Conservation (phyloP, 495 filamentous ascomycete genomes). For the Hypoxylon perforatum region DNA sequence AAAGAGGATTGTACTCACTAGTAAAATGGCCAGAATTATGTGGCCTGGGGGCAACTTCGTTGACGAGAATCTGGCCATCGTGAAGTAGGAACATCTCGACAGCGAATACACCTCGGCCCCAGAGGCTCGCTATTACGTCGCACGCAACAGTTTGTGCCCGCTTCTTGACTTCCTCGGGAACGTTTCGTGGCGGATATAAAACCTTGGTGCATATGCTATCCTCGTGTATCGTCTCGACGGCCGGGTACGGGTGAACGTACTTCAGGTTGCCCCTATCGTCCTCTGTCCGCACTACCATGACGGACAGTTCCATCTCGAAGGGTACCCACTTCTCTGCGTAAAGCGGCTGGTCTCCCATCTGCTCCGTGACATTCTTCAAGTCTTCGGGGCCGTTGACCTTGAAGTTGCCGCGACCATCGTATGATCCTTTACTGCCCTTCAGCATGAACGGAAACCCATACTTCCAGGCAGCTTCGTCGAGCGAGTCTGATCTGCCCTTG, state of each 20-base stretch:
- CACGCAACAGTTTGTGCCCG: conserved; percentile 81
- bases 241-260: conserved; percentile 78
- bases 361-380: conserved; percentile 73
- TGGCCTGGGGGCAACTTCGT: conserved; percentile 94
- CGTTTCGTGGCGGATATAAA: conserved; percentile 81
- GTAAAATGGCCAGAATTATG: conserved; percentile 98
- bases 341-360: conserved; percentile 74
- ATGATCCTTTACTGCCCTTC: conserved; percentile 91
- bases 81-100: conserved; percentile 96
- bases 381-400: conserved; percentile 74
- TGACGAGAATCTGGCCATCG: conserved; percentile 80
- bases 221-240: conserved; percentile 94
- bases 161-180: conserved; percentile 68
- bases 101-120: conserved; percentile 92
- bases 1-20: conserved; percentile 50
- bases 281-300: conserved; percentile 94
- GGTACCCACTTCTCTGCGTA: conserved; percentile 94
- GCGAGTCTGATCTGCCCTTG: conserved; percentile 62
- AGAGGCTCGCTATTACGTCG: conserved; percentile 80
- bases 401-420: conserved; percentile 94
- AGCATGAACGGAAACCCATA: conserved; percentile 94
- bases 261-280: conserved; percentile 66
- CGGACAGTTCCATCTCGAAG: conserved; percentile 87
- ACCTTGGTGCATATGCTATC: conserved; percentile 96
- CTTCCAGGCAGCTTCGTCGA: conserved; percentile 70